Conservation (phyloP, 2,329 filamentous ascomycete genomes). For the Colletotrichum liaoningense region DNA sequence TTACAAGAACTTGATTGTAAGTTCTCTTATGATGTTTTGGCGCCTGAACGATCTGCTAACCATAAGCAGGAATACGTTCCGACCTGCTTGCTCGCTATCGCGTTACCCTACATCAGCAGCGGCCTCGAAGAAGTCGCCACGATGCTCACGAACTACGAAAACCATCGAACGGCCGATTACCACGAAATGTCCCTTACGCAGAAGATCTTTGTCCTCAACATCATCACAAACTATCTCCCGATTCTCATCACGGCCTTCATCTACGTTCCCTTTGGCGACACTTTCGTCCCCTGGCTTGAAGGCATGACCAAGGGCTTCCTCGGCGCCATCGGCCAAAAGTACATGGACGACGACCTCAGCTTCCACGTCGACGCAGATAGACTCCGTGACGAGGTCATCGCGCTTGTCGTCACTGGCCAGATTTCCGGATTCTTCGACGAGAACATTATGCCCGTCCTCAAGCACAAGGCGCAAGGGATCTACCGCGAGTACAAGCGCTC, state of each 20-base stretch:
- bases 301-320: slow-evolving; percentile 64
- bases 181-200: slow-evolving; percentile 78
- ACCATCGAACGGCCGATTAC: slow-evolving; percentile 77
- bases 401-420: slow-evolving; percentile 79
- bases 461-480: slow-evolving; percentile 65
- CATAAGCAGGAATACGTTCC: slow-evolving; percentile 73
- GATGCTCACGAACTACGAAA: slow-evolving; percentile 76
- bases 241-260: slow-evolving; percentile 83
- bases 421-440: slow-evolving; percentile 79
- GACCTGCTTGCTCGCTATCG: slow-evolving; percentile 75
- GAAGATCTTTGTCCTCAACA: slow-evolving; percentile 82
- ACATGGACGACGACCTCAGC: slow-evolving; percentile 56
- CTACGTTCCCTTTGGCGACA: slow-evolving; percentile 79
- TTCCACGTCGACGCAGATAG: slow-evolving; percentile 76
- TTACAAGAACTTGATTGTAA: slow-evolving; percentile 72
- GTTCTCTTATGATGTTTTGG: slow-evolving; percentile 37
- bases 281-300: slow-evolving; percentile 76
- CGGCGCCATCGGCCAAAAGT: slow-evolving; percentile 56
- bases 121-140: slow-evolving; percentile 73
- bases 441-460: slow-evolving; percentile 75
- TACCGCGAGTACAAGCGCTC: slow-evolving; percentile 52
- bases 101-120: slow-evolving; percentile 73
- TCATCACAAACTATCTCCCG: slow-evolving; percentile 83
- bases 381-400: slow-evolving; percentile 79
- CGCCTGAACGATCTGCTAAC: not conserved